Evolutionary conservation across 176 grass and related monocot genomes (phyloP).

Genomic region (Metroxylon sagu): DNA sequence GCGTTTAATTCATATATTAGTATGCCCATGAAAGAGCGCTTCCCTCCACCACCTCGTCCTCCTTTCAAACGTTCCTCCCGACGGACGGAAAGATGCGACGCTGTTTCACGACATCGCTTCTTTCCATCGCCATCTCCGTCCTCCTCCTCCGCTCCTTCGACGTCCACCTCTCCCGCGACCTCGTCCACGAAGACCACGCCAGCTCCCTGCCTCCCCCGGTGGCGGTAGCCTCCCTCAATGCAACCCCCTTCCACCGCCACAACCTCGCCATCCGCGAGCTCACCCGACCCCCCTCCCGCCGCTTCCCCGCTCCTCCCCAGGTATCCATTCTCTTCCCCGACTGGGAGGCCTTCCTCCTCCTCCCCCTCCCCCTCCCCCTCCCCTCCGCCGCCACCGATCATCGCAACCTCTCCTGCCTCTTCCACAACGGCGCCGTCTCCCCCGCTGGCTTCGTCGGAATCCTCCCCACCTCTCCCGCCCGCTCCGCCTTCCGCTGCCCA

Average conservation of each 20-base stretch:
- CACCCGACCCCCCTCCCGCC: not conserved
- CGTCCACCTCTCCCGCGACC: too few relatives aligned
- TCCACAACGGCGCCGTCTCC: slow-evolving; percentile 16
- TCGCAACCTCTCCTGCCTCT: slow-evolving; percentile 11
- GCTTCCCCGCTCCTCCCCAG: not conserved
- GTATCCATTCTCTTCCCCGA: slow-evolving; percentile 24
- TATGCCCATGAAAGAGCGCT: too few relatives aligned
- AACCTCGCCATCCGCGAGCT: slow-evolving; percentile 10
- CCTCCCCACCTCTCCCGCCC: not conserved
- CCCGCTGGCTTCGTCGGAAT: slow-evolving; percentile 1
- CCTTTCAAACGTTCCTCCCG: too few relatives aligned
- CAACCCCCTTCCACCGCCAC: not conserved
- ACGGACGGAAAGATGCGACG: too few relatives aligned
- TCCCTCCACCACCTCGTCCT: too few relatives aligned
- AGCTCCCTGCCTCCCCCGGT: not conserved
- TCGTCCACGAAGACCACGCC: not conserved
- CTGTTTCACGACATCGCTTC: too few relatives aligned
- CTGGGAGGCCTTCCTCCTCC: slow-evolving; percentile 24
- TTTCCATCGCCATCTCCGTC: too few relatives aligned
- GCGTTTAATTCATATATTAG: too few relatives aligned
- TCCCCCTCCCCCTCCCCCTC: not conserved
- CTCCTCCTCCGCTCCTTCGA: too few relatives aligned
- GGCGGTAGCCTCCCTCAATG: not conserved
- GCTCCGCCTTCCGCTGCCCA: slow-evolving; percentile 17
- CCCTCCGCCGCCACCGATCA: not conserved